Percentiles rank a stretch among this genome's conserved stretches.
Evolutionary conservation across 2,329 filamentous ascomycete species (phyloP).

Genomic region (Cercospora sesami): DNA sequence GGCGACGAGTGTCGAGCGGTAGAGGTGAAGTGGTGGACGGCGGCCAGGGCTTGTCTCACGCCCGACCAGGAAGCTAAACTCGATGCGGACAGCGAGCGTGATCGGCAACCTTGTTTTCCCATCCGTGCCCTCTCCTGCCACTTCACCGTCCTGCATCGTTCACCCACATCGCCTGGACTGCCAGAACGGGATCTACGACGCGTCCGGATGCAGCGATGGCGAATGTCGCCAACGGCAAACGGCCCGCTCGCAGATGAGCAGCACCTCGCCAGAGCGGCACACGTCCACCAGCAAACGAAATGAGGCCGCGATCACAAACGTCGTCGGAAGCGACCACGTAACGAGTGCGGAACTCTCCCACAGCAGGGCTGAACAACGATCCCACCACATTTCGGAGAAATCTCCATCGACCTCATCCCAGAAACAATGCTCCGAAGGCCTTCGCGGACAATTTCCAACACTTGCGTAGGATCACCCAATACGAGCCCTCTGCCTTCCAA

Average conservation of each 20-base stretch:
- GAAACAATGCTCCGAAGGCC: background rate
- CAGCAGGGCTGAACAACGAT: background rate
- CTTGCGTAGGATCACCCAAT: background rate
- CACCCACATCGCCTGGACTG: background rate
- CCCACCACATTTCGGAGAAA: background rate
- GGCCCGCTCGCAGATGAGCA: background rate
- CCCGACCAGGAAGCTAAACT: background rate
- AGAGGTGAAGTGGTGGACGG: constrained; percentile 1
- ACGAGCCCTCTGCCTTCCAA: background rate
- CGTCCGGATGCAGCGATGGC: background rate
- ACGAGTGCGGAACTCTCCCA: background rate
- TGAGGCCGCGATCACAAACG: constrained; percentile 2
- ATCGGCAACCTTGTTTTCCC: background rate
- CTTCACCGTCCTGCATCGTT: background rate
- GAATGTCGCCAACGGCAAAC: background rate
- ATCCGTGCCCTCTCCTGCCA: background rate
- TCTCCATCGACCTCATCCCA: background rate
- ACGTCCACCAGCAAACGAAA: background rate
- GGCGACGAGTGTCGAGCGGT: background rate
- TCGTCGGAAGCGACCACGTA: background rate
- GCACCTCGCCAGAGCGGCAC: background rate
- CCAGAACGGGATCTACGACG: background rate
- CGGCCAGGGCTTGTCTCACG: background rate
- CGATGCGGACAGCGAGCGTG: background rate
- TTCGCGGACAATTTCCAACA: background rate